Conservation (phyloP, 495 filamentous ascomycete genomes). For the Aspergillus baeticus region DNA sequence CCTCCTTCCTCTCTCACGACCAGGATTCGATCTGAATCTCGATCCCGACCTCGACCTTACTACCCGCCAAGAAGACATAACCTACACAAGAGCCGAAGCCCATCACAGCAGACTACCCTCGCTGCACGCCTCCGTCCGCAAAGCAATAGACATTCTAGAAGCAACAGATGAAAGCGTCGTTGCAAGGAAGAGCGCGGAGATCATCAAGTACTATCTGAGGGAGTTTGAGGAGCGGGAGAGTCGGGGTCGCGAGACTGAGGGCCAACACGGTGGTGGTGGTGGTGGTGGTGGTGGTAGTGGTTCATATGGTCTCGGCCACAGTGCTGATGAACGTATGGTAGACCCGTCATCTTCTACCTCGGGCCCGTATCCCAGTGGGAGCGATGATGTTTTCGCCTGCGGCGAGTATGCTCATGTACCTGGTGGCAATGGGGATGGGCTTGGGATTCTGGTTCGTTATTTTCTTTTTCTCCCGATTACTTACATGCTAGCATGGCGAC, state of each 20-base stretch:
- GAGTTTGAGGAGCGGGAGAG: slow-evolving; percentile 23
- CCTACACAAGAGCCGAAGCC: too few species aligned
- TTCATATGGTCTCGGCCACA: too few species aligned
- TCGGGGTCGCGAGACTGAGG: neutral
- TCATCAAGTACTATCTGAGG: slow-evolving; percentile 37
- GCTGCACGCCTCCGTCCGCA: slow-evolving; percentile 33
- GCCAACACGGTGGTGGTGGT: too few species aligned
- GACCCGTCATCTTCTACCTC: too few species aligned
- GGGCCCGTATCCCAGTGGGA: neutral
- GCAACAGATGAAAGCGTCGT: slow-evolving; percentile 45
- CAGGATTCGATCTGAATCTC: slow-evolving; percentile 28
- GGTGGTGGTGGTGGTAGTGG: too few species aligned
- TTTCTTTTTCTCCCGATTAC: neutral
- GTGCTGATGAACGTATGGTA: too few species aligned
- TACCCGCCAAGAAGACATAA: neutral
- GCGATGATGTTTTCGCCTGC: too few species aligned
- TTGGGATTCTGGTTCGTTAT: slow-evolving; percentile 31
- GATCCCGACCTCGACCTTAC: slow-evolving; percentile 19
- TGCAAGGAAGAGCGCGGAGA: slow-evolving; percentile 38
- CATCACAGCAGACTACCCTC: slow-evolving; percentile 16
- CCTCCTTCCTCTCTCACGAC: slow-evolving; percentile 35
- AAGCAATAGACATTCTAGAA: slow-evolving; percentile 42
- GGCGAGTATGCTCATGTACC: too few species aligned
- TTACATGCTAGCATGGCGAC: neutral
- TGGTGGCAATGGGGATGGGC: slow-evolving; percentile 12